A percentile compares a stretch with the other conserved stretches of the same genome.
Conservation (phyloP, 2,329 filamentous ascomycete genomes). For the Botryosphaeria agaves region DNA sequence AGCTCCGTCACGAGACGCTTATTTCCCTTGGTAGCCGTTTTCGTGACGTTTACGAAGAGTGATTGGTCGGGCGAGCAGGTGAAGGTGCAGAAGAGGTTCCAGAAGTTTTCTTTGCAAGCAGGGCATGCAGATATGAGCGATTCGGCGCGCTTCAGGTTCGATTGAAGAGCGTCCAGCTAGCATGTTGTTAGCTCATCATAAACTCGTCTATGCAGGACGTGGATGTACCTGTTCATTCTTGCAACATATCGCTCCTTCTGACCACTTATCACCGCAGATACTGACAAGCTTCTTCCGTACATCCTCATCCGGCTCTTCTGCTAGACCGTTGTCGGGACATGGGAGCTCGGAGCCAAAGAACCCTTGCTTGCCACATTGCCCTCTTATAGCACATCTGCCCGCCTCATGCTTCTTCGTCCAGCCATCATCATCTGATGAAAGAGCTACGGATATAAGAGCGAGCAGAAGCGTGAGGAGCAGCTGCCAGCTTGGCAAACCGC, state of each 20-base stretch:
- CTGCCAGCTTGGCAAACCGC: too few species aligned
- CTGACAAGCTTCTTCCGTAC: conserved; percentile 63
- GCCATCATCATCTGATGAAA: too few species aligned
- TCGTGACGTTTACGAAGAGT: conserved; percentile 82
- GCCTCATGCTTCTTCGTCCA: conserved; percentile 51
- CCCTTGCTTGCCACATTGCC: conserved; percentile 78
- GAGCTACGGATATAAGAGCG: too few species aligned
- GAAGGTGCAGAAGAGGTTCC: conserved; percentile 94
- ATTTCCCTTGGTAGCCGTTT: conserved; percentile 42
- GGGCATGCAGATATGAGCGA: conserved; percentile 85
- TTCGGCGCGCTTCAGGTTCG: conserved; percentile 73
- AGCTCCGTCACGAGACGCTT: conserved; percentile 68
- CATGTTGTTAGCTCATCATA: not conserved
- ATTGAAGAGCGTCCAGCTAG: conserved; percentile 62
- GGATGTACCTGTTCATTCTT: conserved; percentile 58
- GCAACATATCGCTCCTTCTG: conserved; percentile 70
- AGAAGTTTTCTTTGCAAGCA: conserved; percentile 96
- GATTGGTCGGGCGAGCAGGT: conserved; percentile 96
- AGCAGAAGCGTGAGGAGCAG: too few species aligned
- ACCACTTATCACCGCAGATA: conserved; percentile 81
- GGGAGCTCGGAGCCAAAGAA: conserved; percentile 83
- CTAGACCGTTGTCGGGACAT: conserved; percentile 78
- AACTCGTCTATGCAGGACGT: not conserved
- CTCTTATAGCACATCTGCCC: conserved; percentile 77
- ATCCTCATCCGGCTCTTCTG: conserved; percentile 53